A percentile compares a stretch with the other conserved stretches of the same genome.
Conservation (phyloP, 2,329 filamentous ascomycete genomes). For the Thyridium curvatum region DNA sequence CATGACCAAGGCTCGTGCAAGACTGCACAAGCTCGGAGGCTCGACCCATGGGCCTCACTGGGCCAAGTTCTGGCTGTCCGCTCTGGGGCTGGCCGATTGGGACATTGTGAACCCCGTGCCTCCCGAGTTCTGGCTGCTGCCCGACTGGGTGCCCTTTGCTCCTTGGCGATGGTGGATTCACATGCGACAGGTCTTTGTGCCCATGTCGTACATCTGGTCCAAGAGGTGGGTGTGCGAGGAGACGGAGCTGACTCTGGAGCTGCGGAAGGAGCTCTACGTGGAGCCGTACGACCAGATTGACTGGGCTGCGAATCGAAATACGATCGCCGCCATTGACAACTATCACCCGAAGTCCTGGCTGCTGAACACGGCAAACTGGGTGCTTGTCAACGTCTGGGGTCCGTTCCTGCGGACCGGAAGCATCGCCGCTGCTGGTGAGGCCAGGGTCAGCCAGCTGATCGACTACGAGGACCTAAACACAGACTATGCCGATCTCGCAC, state of each 20-base stretch:
- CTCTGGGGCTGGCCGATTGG: conserved; percentile 80
- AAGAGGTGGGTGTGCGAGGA: conserved; percentile 72
- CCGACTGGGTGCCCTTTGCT: conserved; percentile 83
- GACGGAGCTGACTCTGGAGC: conserved; percentile 63
- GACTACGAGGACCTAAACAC: conserved; percentile 93
- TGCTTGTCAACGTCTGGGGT: conserved; percentile 73
- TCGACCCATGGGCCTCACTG: conserved; percentile 83
- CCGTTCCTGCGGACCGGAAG: conserved; percentile 62
- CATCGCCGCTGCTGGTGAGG: conserved; percentile 64
- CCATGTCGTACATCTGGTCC: conserved; percentile 88
- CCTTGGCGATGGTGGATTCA: conserved; percentile 97
- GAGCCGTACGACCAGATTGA: conserved; percentile 72
- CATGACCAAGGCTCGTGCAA: conserved; percentile 78
- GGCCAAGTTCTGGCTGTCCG: conserved; percentile 89
- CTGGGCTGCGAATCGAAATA: conserved; percentile 74
- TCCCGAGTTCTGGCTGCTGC: conserved; percentile 87
- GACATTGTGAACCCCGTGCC: conserved; percentile 92
- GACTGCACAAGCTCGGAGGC: conserved; percentile 79
- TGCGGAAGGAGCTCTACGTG: conserved; percentile 78
- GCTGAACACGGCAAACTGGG: conserved; percentile 71
- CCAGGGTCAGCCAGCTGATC: conserved; percentile 76
- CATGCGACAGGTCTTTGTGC: conserved; percentile 61
- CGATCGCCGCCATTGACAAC: conserved; percentile 73
- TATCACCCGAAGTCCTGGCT: conserved; percentile 90
- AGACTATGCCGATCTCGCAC: conserved; percentile 76